Percentiles rank a stretch among this genome's conserved stretches.
Conservation (phyloP, 129 eudicot species). For the Escallonia rubra region DNA sequence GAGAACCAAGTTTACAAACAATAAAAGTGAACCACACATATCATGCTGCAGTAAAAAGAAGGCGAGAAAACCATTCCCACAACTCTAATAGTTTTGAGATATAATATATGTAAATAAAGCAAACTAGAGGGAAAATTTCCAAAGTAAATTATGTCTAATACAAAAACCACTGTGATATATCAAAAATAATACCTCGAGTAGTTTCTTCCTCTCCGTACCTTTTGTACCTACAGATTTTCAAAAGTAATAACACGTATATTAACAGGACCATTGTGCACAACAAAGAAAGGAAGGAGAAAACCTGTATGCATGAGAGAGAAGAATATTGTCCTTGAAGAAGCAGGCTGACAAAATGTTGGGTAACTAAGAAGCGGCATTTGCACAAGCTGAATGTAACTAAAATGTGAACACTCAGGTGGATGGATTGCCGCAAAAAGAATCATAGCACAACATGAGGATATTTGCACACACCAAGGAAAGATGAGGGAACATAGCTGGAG, state of each 20-base stretch:
- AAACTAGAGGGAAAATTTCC: neutral
- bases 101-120: neutral
- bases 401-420: too few relatives aligned
- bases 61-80: neutral
- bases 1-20: neutral
- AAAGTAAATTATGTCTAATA: neutral
- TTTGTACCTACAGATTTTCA: constrained; percentile 27
- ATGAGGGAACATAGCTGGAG: too few relatives aligned
- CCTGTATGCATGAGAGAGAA: neutral
- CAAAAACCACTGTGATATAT: neutral
- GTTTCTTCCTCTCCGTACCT: constrained; percentile 37
- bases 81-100: neutral
- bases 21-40: neutral
- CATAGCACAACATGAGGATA: too few relatives aligned
- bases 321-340: neutral
- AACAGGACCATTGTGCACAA: neutral
- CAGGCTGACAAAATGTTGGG: neutral
- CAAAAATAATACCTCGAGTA: constrained; percentile 30
- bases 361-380: neutral
- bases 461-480: too few relatives aligned
- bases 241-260: neutral
- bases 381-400: too few relatives aligned
- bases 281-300: neutral
- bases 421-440: too few relatives aligned
- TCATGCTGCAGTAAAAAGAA: neutral